Percentiles rank a stretch among this genome's conserved stretches.
These are phyloP conservation scores for Neurospora intermedia DNA, from an alignment of 495 filamentous ascomycete genomes.

Conservation along the genomic window DNA sequence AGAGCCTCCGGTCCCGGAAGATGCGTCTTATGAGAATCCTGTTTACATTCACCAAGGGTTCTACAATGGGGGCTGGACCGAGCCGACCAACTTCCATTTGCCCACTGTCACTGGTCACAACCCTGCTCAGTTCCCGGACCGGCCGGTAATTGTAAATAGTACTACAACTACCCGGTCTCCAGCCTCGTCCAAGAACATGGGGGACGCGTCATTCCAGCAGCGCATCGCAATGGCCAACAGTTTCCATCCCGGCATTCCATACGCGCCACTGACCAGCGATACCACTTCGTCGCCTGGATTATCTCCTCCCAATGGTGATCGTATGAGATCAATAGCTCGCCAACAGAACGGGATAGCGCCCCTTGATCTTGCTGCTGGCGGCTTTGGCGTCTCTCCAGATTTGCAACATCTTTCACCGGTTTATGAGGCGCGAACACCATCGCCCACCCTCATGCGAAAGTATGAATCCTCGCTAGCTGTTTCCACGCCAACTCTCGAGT, in stretches of 20 bases:
- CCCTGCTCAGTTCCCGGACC: conserved; percentile 24
- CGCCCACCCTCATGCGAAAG: conserved; percentile 32
- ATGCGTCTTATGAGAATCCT: conserved; percentile 27
- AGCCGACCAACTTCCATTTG: conserved; percentile 10
- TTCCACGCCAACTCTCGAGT: not conserved
- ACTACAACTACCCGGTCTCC: conserved; percentile 24
- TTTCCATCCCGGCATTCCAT: conserved; percentile 10
- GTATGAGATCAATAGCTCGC: conserved; percentile 24
- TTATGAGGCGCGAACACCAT: conserved; percentile 42
- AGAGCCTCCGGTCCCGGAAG: conserved; percentile 18
- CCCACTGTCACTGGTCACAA: conserved; percentile 11
- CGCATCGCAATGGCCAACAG: conserved; percentile 17
- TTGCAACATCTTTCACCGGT: conserved; percentile 43
- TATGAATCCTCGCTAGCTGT: conserved; percentile 18
- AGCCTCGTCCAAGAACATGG: not conserved
- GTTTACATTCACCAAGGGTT: conserved; percentile 28
- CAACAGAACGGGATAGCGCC: conserved; percentile 33
- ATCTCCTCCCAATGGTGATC: conserved; percentile 9
- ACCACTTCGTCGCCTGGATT: conserved; percentile 12
- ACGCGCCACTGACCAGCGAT: conserved; percentile 9
- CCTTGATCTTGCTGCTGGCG: conserved; percentile 34
- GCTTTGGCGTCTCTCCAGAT: conserved; percentile 23
- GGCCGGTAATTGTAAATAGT: conserved; percentile 42
- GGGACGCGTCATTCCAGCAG: conserved; percentile 22
- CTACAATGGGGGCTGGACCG: conserved; percentile 9